Evolutionary conservation across 2,329 filamentous ascomycete species (phyloP), one percentile per base, ranked within the genome.

Genomic region (Neurospora sp.): DNA sequence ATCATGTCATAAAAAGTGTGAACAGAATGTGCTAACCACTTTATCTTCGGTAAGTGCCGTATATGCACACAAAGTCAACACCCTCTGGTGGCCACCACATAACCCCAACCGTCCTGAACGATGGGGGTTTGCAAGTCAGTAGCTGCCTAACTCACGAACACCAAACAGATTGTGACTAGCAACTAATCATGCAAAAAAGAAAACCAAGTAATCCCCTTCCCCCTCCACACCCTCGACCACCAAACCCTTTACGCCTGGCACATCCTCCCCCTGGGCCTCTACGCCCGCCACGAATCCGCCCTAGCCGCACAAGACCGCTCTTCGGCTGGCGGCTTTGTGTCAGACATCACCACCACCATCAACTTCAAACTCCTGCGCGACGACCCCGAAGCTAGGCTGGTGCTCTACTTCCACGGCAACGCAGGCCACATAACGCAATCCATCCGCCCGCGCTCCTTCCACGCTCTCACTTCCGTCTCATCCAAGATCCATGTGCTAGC

Each of bases 171-270:
- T 33, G 33, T 33, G 33, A 33, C 33, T 33, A 33, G 33, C 5
- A 33, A 33, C 33, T 33, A 33, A 33, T 33, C 6, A 33, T 33
- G 33, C 33, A 17, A 40, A 37, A 46, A 37, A 95, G 92, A 88
- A 77, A 93, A 93, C 74, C 95, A 98, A 81, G 91, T 97, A 2
- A 93, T 92, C 6, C 92, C 95, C 0, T 97, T 98, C 78, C 88
- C 87, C 66, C 81, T 98, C 43, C 82, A 81, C 4, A 96, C 93
- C 0, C 83, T 88, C 1, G 94, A 97, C 78, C 88, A 89, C 46
- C 90, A 94, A 79, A 88, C 83, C 2, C 82, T 98, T 19, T 96
- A 96, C 77, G 92, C 91, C 36, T 98, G 95, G 95, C 95, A 97
- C 77, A 86, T 98, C 69, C 82, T 97, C 67, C 95, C 95, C 0